phyloP scores from a whole-genome alignment of 805 yeast species.

The Monosporozyma aquatica region DNA sequence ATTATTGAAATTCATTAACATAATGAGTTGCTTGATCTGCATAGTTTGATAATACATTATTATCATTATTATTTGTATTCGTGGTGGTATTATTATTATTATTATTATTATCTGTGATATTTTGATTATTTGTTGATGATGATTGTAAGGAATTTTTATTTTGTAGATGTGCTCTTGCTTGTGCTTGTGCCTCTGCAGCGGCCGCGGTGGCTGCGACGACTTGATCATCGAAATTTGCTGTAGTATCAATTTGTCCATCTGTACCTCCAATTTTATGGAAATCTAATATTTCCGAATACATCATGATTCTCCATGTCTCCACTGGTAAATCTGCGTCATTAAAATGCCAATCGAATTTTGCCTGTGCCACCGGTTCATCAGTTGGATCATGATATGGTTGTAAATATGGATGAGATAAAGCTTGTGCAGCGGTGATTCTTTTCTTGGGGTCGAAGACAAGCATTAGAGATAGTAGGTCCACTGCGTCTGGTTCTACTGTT shows the following conservation, averaged over 20 bases:
- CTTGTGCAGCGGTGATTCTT: slow-evolving; percentile 87
- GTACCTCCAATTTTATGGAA: slow-evolving; percentile 79
- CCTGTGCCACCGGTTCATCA: slow-evolving; percentile 92
- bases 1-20: slow-evolving; percentile 28
- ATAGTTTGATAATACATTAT: slow-evolving; percentile 22
- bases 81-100: slow-evolving; percentile 1
- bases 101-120: slow-evolving; percentile 9
- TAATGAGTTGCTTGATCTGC: slow-evolving; percentile 30
- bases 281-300: slow-evolving; percentile 94
- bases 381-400: slow-evolving; percentile 95
- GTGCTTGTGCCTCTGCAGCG: slow-evolving; percentile 29
- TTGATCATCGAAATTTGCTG: slow-evolving; percentile 30
- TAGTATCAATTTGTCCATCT: slow-evolving; percentile 29
- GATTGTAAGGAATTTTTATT: neutral
- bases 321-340: slow-evolving; percentile 83
- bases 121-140: no score
- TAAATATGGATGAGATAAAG: slow-evolving; percentile 81
- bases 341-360: slow-evolving; percentile 89
- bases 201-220: slow-evolving; percentile 33
- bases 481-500: slow-evolving; percentile 73
- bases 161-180: slow-evolving; percentile 20
- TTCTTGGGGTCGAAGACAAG: slow-evolving; percentile 90
- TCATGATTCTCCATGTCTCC: slow-evolving; percentile 98
- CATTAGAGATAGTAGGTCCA: slow-evolving; percentile 82
- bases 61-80: slow-evolving; percentile 5